Evolutionary conservation across 1,284 basidiomycete species (phyloP).

Genomic region (Mycosarcoma mackinlayi): DNA sequence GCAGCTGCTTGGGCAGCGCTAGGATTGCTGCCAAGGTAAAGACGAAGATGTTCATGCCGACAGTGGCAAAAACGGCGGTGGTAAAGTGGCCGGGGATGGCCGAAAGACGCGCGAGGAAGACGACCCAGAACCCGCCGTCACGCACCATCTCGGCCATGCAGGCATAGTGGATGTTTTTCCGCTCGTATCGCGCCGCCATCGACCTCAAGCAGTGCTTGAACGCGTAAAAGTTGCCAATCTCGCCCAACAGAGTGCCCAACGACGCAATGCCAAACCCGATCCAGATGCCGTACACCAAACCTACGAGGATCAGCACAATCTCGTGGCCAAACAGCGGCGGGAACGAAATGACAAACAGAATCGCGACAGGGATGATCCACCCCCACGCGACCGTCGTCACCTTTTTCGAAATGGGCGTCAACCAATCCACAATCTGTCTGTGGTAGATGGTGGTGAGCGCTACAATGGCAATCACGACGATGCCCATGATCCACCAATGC

Average conservation of each 20-base stretch:
- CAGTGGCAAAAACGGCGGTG: constrained; percentile 82
- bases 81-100: constrained; percentile 73
- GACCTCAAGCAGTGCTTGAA: constrained; percentile 76
- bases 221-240: constrained; percentile 69
- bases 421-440: constrained; percentile 75
- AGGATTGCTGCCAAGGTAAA: constrained; percentile 79
- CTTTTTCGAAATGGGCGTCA: constrained; percentile 76
- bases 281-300: constrained; percentile 73
- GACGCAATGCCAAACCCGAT: constrained; percentile 62
- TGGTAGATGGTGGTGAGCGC: constrained; percentile 77
- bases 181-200: constrained; percentile 78
- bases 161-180: constrained; percentile 78
- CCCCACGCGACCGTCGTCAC: constrained; percentile 74
- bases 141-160: constrained; percentile 81
- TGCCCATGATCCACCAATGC: constrained; percentile 70
- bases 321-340: constrained; percentile 77
- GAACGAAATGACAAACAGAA: constrained; percentile 76
- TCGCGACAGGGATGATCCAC: constrained; percentile 83
- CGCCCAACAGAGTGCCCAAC: constrained; percentile 60
- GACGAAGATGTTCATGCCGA: constrained; percentile 76
- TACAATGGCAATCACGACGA: constrained; percentile 71
- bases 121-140: constrained; percentile 77
- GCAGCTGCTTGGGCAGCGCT: constrained; percentile 77
- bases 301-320: constrained; percentile 79
- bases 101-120: constrained; percentile 61